Evolutionary conservation across 2,329 filamentous ascomycete species (phyloP).

Genomic region (Pseudonectria foliicola): DNA sequence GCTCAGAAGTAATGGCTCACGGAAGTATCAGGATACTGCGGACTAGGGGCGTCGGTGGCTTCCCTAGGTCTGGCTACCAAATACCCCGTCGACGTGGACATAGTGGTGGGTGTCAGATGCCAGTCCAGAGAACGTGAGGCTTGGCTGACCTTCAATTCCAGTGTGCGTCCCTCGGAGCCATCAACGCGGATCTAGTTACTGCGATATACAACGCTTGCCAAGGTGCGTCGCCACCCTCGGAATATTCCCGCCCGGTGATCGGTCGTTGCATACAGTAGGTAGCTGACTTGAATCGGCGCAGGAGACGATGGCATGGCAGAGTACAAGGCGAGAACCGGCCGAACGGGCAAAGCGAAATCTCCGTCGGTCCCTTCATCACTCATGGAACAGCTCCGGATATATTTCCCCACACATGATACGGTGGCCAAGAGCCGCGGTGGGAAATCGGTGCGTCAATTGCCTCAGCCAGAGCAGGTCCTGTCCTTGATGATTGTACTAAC

Average conservation of each 20-base stretch:
- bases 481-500: conserved; percentile 16
- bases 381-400: conserved; percentile 58
- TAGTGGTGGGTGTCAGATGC: conserved; percentile 47
- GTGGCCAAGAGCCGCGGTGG: conserved; percentile 60
- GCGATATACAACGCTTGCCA: conserved; percentile 48
- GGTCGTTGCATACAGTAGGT: conserved; percentile 5
- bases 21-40: conserved; percentile 55
- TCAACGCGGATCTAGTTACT: conserved; percentile 61
- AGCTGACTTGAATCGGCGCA: conserved; percentile 11
- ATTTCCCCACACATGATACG: conserved; percentile 71
- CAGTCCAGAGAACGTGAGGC: conserved; percentile 1
- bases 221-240: conserved; percentile 31
- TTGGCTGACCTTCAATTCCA: conserved; percentile 21
- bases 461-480: conserved; percentile 15
- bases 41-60: conserved; percentile 61
- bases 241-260: conserved; percentile 8
- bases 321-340: conserved; percentile 32
- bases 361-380: conserved; percentile 16
- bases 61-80: conserved; percentile 53
- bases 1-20: conserved; percentile 16
- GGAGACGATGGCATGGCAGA: conserved; percentile 37
- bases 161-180: conserved; percentile 74
- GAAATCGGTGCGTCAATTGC: conserved; percentile 33
- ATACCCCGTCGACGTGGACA: conserved; percentile 60
- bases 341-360: conserved; percentile 19